A percentile compares a stretch with the other conserved stretches of the same genome.
Conservation (phyloP, 129 eudicot species). For the Saussurea involucrata region DNA sequence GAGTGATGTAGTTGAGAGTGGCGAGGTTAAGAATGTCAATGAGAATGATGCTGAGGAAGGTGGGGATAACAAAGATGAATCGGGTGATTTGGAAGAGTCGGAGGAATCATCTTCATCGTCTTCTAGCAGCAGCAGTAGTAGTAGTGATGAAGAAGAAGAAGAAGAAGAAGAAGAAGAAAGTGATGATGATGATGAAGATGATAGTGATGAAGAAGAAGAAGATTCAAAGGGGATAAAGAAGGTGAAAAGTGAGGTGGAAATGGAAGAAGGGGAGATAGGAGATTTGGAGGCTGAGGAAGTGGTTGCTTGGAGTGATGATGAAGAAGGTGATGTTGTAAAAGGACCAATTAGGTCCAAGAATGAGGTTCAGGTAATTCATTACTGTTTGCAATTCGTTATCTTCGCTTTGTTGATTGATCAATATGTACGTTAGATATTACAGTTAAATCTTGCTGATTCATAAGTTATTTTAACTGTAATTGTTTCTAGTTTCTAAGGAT, state of each 20-base stretch:
- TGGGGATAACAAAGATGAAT: slow-evolving; percentile 18
- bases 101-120: slow-evolving; percentile 43
- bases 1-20: slow-evolving; percentile 3
- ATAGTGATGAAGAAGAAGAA: slow-evolving; percentile 5
- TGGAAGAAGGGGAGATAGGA: slow-evolving; percentile 72
- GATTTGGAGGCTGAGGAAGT: slow-evolving; percentile 39
- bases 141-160: slow-evolving; percentile 7
- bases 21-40: neutral
- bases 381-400: neutral
- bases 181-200: slow-evolving; percentile 43
- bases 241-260: slow-evolving; percentile 34
- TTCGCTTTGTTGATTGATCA: neutral
- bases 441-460: too few species aligned
- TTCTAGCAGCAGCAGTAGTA: slow-evolving; percentile 38
- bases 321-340: slow-evolving; percentile 23
- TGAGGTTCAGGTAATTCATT: slow-evolving; percentile 51
- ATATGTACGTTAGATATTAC: neutral
- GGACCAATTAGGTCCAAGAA: slow-evolving; percentile 77
- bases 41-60: neutral
- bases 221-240: neutral
- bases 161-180: slow-evolving; percentile 9
- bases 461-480: neutral
- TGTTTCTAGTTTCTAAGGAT: neutral
- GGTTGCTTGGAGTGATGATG: slow-evolving; percentile 60
- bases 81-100: slow-evolving; percentile 39